These are phyloP conservation scores for Rubia peregrina DNA, from an alignment of 305 asterid species.

Conservation along the genomic window DNA sequence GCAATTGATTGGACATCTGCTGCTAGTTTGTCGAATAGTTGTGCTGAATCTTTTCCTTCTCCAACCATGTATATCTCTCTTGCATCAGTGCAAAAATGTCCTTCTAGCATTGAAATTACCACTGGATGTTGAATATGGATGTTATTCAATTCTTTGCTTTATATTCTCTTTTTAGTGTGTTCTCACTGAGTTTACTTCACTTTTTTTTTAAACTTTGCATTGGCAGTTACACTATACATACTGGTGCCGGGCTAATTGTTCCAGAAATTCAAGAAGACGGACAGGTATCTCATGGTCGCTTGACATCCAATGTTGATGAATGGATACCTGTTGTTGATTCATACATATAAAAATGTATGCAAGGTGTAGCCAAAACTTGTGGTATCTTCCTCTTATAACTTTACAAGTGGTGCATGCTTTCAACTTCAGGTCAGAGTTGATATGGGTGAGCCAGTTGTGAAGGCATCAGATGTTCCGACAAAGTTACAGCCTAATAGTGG, in stretches of 20 bases:
- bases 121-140: neutral
- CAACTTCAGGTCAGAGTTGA: slow-evolving; percentile 79
- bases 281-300: slow-evolving; percentile 40
- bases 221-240: slow-evolving; percentile 77
- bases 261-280: slow-evolving; percentile 90
- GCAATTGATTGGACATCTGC: neutral
- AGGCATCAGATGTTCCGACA: slow-evolving; percentile 89
- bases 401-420: slow-evolving; percentile 6
- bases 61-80: neutral
- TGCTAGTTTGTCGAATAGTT: neutral
- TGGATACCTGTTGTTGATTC: neutral
- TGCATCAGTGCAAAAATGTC: neutral
- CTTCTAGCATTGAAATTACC: neutral
- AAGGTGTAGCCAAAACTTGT: neutral
- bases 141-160: neutral
- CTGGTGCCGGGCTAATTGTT: slow-evolving; percentile 87
- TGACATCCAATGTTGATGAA: neutral
- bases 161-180: neutral
- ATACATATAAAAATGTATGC: neutral
- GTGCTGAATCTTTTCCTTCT: neutral
- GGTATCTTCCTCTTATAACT: neutral
- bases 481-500: slow-evolving; percentile 57
- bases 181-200: neutral
- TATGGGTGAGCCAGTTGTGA: slow-evolving; percentile 97
- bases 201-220: neutral